These are phyloP conservation scores for Umbilicus rupestris DNA, from an alignment of 164 flowering plant species.

Conservation along the genomic window DNA sequence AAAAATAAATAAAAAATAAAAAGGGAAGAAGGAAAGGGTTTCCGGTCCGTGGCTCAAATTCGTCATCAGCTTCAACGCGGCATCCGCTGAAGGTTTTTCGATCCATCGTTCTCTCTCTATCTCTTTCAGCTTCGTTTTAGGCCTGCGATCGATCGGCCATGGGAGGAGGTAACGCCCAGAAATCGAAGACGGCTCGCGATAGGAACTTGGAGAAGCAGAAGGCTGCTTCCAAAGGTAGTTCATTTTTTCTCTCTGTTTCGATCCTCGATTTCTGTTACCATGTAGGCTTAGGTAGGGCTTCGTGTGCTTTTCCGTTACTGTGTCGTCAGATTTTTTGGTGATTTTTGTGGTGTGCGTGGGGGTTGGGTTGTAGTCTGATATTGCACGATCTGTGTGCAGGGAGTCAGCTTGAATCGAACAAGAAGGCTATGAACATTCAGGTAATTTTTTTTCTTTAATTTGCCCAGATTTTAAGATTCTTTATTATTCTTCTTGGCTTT, in stretches of 20 bases:
- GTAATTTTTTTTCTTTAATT: too few relatives aligned
- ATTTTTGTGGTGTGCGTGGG: too few relatives aligned
- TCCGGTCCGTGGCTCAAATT: too few relatives aligned
- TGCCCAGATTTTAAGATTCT: too few relatives aligned
- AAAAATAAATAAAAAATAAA: too few relatives aligned
- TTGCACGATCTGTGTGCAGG: conserved; percentile 25
- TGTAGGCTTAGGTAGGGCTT: too few relatives aligned
- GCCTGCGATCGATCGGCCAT: too few relatives aligned
- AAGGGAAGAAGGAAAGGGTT: too few relatives aligned
- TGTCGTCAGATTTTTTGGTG: too few relatives aligned
- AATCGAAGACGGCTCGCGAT: conserved; percentile 74
- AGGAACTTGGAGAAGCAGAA: conserved; percentile 55
- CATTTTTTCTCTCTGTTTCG: not conserved
- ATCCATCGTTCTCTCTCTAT: not conserved
- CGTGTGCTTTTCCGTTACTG: not conserved
- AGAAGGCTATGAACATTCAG: conserved; percentile 74
- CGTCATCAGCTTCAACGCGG: not conserved
- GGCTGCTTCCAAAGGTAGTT: conserved; percentile 30
- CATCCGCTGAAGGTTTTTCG: not conserved
- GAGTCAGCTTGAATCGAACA: conserved; percentile 68
- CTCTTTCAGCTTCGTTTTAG: too few relatives aligned
- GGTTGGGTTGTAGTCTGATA: not conserved
- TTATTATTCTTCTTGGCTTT: too few relatives aligned
- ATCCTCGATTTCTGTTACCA: too few relatives aligned
- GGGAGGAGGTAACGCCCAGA: conserved; percentile 84